Percentiles rank a stretch among this genome's conserved stretches.
Evolutionary conservation across 2,329 filamentous ascomycete genomes (phyloP).

Genomic region (Alternaria incomplexa): DNA sequence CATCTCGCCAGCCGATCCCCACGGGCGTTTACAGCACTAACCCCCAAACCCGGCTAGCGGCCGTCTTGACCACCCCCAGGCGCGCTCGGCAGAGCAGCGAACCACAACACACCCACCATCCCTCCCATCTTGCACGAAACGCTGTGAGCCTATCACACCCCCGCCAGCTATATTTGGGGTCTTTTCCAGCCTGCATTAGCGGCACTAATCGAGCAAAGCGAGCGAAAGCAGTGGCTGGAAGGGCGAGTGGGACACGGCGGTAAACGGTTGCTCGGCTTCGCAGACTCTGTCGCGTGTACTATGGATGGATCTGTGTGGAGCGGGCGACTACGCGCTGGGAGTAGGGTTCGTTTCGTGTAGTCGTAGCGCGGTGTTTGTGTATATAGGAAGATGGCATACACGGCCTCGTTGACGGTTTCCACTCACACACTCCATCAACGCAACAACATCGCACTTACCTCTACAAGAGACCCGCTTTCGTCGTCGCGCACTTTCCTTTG

Average conservation of each 20-base stretch:
- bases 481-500: neutral
- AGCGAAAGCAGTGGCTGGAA: neutral
- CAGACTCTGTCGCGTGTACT: neutral
- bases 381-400: conserved; percentile 10
- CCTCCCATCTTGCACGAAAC: neutral
- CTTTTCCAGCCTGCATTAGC: conserved; percentile 7
- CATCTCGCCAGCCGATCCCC: neutral
- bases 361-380: neutral
- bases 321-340: conserved; percentile 9
- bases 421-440: too few relatives aligned
- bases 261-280: conserved; percentile 9
- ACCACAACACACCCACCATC: conserved; percentile 3
- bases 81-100: conserved; percentile 22
- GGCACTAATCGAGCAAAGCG: neutral
- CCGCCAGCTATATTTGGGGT: conserved; percentile 26
- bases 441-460: neutral
- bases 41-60: neutral
- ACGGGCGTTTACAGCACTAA: conserved; percentile 7
- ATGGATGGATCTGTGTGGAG: neutral
- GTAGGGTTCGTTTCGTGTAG: neutral
- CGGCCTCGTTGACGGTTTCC: neutral
- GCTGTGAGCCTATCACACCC: conserved; percentile 14
- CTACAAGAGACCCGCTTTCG: neutral
- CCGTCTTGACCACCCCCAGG: neutral
- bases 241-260: conserved; percentile 13